Conservation (phyloP, 75 land plant genomes). For the Selaginella moellendorffii region DNA sequence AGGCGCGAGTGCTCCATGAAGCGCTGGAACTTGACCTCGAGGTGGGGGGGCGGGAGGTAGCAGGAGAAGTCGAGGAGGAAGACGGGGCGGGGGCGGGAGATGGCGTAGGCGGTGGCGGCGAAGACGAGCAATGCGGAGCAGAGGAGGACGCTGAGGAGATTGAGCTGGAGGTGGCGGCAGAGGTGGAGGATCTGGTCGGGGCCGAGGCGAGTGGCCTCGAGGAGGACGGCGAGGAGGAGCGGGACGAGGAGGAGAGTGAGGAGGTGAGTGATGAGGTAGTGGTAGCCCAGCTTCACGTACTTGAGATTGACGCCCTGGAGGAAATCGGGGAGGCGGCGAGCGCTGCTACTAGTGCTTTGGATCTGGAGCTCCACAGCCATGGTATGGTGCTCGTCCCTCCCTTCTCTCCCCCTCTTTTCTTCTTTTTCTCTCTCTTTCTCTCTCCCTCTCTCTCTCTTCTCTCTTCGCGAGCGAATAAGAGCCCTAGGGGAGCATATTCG, state of each 20-base stretch:
- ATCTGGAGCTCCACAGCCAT: too few relatives aligned
- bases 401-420: too few relatives aligned
- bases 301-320: slow-evolving; percentile 48
- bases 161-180: slow-evolving; percentile 41
- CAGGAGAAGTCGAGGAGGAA: slow-evolving; percentile 41
- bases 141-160: slow-evolving; percentile 36
- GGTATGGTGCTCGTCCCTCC: too few relatives aligned
- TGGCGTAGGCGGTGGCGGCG: slow-evolving; percentile 29
- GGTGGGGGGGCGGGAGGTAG: slow-evolving; percentile 20
- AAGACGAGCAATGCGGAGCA: slow-evolving; percentile 47
- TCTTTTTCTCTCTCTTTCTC: too few relatives aligned
- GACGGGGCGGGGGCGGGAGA: slow-evolving; percentile 37
- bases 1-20: slow-evolving; percentile 31
- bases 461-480: too few relatives aligned
- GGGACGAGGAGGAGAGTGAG: slow-evolving; percentile 39
- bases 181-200: slow-evolving; percentile 39
- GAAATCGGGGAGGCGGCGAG: slow-evolving; percentile 53
- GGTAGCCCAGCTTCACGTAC: slow-evolving; percentile 57
- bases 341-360: too few relatives aligned
- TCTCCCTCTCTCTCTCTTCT: too few relatives aligned
- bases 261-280: slow-evolving; percentile 42
- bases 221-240: slow-evolving; percentile 28
- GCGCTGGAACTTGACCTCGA: slow-evolving; percentile 20
- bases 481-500: too few relatives aligned
- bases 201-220: slow-evolving; percentile 31